Conservation (phyloP, 257 asterid species). For the Solanum commersonii region DNA sequence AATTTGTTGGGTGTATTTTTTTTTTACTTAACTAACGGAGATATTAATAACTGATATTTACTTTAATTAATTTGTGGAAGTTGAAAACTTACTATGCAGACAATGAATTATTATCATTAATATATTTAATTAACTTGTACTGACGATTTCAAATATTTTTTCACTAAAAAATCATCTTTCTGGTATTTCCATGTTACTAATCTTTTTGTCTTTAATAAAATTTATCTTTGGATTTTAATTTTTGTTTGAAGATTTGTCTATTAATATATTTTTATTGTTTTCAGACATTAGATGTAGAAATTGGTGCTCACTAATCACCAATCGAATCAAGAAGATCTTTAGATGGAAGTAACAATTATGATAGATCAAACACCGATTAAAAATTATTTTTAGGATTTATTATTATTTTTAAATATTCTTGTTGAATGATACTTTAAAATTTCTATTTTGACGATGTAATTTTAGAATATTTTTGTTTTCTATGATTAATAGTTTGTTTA, state of each 20-base stretch:
- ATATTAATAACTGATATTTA: too few species aligned
- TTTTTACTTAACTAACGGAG: background rate
- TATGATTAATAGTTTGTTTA: fast-evolving
- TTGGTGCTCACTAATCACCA: background rate
- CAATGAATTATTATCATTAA: background rate
- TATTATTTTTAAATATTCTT: too few species aligned
- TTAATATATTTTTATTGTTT: background rate
- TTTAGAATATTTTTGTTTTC: too few species aligned
- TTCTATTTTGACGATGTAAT: too few species aligned
- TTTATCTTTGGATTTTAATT: background rate
- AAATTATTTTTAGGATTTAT: too few species aligned
- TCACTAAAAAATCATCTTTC: too few species aligned
- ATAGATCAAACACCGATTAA: fast-evolving
- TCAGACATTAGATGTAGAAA: background rate
- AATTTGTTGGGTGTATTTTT: too few species aligned
- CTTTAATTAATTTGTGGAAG: background rate
- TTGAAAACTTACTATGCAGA: background rate
- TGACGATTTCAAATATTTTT: background rate
- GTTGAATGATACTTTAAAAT: too few species aligned
- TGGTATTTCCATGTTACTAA: background rate
- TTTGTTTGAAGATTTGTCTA: background rate
- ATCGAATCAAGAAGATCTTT: too few species aligned
- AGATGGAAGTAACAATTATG: background rate
- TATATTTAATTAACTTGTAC: too few species aligned
- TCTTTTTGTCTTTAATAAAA: background rate